A percentile compares a stretch with the other conserved stretches of the same genome.
phyloP scores from a whole-genome alignment of 2,329 filamentous ascomycete genomes.

The Apiospora aurea region DNA sequence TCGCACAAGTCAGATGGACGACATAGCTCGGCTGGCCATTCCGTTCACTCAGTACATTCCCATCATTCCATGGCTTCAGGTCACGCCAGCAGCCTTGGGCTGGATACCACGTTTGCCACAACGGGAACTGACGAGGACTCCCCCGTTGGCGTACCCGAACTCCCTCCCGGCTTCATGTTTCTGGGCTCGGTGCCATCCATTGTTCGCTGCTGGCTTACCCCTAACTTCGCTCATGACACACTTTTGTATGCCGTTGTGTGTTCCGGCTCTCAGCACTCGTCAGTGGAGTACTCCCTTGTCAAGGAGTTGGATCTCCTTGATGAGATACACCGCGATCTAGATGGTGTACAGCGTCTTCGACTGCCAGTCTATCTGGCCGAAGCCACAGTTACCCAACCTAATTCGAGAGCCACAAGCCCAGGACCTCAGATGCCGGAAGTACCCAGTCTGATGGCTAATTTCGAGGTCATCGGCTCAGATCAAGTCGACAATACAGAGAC shows the following conservation, averaged over 20 bases:
- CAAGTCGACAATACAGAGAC: slow-evolving; percentile 56
- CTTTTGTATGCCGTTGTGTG: slow-evolving; percentile 92
- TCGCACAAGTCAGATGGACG: slow-evolving; percentile 97
- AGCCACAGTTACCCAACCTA: slow-evolving; percentile 80
- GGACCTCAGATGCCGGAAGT: slow-evolving; percentile 84
- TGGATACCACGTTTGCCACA: slow-evolving; percentile 75
- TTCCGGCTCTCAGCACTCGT: slow-evolving; percentile 88
- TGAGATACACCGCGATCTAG: slow-evolving; percentile 69
- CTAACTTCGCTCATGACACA: slow-evolving; percentile 86
- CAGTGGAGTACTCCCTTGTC: slow-evolving; percentile 78
- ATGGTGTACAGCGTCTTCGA: slow-evolving; percentile 73
- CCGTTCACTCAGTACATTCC: slow-evolving; percentile 68
- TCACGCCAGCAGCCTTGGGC: slow-evolving; percentile 85
- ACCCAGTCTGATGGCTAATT: slow-evolving; percentile 80
- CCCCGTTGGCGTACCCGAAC: slow-evolving; percentile 73
- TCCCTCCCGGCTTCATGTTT: slow-evolving; percentile 84
- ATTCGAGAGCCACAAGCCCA: slow-evolving; percentile 74
- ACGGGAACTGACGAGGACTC: slow-evolving; percentile 71
- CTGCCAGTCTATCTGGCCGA: slow-evolving; percentile 90
- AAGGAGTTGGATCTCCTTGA: slow-evolving; percentile 75
- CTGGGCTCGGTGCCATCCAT: slow-evolving; percentile 92
- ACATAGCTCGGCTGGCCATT: slow-evolving; percentile 91
- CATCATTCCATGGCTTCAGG: slow-evolving; percentile 77
- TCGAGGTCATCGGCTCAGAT: slow-evolving; percentile 72
- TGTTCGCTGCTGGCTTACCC: slow-evolving; percentile 93